Evolutionary conservation across 495 filamentous ascomycete genomes (phyloP).

Genomic region (Viridothelium virens): DNA sequence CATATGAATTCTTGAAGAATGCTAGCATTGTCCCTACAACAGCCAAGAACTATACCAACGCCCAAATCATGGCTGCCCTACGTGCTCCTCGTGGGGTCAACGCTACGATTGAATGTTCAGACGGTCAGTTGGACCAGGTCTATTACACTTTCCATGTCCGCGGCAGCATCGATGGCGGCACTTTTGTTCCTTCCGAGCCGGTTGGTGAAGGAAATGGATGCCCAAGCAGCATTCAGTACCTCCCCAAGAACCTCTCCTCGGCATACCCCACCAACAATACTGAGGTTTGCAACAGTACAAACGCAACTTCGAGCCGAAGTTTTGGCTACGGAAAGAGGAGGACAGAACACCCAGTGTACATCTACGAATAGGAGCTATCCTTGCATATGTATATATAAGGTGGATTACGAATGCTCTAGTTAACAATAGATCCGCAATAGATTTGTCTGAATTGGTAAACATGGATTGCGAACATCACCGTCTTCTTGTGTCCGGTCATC

Average conservation of each 20-base stretch:
- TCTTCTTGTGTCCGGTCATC: too few species aligned
- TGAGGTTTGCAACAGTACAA: conserved; percentile 5
- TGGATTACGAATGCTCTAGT: too few species aligned
- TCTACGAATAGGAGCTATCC: not conserved
- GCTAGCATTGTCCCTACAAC: conserved; percentile 56
- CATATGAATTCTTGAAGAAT: conserved; percentile 49
- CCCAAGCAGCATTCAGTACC: conserved; percentile 16
- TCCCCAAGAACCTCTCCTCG: conserved; percentile 18
- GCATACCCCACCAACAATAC: conserved; percentile 8
- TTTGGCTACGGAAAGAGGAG: not conserved
- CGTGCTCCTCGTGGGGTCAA: conserved; percentile 49
- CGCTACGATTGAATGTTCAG: conserved; percentile 55
- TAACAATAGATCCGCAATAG: too few species aligned
- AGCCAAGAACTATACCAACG: conserved; percentile 51
- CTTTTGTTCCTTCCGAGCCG: conserved; percentile 55
- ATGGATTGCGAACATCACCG: too few species aligned
- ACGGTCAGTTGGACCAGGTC: conserved; percentile 54
- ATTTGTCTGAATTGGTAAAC: too few species aligned
- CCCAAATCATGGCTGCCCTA: conserved; percentile 52
- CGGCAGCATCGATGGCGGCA: conserved; percentile 63
- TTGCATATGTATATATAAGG: not conserved
- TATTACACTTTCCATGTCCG: conserved; percentile 73
- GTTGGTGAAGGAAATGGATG: conserved; percentile 33
- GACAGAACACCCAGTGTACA: not conserved
- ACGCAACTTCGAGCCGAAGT: not conserved